Evolutionary conservation across 352 stramenopile species (phyloP).

Genomic region (Elongisporangium undulatum): DNA sequence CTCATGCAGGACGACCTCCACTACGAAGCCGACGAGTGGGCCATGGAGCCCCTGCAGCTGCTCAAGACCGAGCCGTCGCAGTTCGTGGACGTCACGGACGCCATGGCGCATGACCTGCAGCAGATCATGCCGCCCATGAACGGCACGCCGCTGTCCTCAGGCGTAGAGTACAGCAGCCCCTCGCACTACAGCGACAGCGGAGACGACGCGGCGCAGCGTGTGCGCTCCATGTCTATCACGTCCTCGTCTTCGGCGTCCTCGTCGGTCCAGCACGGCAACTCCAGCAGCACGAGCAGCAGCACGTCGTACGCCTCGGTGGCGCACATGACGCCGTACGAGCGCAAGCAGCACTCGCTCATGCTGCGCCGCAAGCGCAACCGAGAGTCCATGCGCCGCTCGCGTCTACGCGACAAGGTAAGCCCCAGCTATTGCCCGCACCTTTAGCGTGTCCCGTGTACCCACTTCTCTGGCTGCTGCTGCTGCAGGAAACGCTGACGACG

Average conservation of each 20-base stretch:
- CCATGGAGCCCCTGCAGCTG: not conserved
- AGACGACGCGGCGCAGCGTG: not conserved
- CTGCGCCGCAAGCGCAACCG: conserved; percentile 31
- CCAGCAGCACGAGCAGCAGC: not conserved
- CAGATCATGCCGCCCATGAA: not conserved
- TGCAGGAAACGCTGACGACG: not conserved
- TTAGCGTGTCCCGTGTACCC: not conserved
- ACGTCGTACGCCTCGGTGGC: not conserved
- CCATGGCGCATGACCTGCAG: not conserved
- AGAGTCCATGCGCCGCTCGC: conserved; percentile 38
- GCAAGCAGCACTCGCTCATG: conserved; percentile 16
- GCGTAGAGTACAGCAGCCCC: not conserved
- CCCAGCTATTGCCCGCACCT: not conserved
- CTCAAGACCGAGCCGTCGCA: not conserved
- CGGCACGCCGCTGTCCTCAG: not conserved
- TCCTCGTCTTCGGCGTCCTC: not conserved
- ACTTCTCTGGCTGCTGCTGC: not conserved
- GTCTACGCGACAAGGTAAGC: conserved; percentile 13
- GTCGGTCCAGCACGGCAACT: not conserved
- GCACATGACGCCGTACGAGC: not conserved
- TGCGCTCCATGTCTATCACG: not conserved
- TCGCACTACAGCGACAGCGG: not conserved
- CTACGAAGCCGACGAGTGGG: not conserved
- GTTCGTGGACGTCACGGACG: not conserved
- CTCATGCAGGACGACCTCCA: not conserved